Evolutionary conservation across 2,329 filamentous ascomycete genomes (phyloP).

Genomic region (Colletotrichum incanum): DNA sequence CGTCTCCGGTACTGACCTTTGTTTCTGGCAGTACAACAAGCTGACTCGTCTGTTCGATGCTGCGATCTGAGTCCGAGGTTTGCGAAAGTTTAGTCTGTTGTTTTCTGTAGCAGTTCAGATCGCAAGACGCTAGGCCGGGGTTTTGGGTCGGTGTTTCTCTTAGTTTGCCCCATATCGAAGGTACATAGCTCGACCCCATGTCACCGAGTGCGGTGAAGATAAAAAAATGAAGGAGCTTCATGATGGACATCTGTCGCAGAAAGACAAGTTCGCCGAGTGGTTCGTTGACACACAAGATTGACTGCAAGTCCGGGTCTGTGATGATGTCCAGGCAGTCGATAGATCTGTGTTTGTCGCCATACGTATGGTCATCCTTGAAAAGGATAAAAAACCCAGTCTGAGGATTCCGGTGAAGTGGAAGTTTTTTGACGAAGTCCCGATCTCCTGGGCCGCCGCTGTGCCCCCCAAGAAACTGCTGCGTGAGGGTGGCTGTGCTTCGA

Average conservation of each 20-base stretch:
- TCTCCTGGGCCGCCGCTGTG: slow-evolving; percentile 44
- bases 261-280: not conserved
- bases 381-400: not conserved
- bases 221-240: not conserved
- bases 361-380: not conserved
- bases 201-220: not conserved
- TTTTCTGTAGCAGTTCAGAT: too few relatives aligned
- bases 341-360: not conserved
- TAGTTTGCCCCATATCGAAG: too few relatives aligned
- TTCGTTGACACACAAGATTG: not conserved
- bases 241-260: not conserved
- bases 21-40: too few relatives aligned
- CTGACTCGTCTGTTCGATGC: too few relatives aligned
- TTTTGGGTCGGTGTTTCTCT: too few relatives aligned
- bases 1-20: not conserved
- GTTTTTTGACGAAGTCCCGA: not conserved
- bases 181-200: not conserved
- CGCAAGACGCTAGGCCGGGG: too few relatives aligned
- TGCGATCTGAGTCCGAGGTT: too few relatives aligned
- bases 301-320: not conserved
- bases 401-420: not conserved
- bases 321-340: not conserved
- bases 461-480: slow-evolving; percentile 54
- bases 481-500: slow-evolving; percentile 54
- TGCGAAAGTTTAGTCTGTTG: too few relatives aligned